phyloP scores from a whole-genome alignment of 179 eudicot species.

The Corrigiola litoralis region DNA sequence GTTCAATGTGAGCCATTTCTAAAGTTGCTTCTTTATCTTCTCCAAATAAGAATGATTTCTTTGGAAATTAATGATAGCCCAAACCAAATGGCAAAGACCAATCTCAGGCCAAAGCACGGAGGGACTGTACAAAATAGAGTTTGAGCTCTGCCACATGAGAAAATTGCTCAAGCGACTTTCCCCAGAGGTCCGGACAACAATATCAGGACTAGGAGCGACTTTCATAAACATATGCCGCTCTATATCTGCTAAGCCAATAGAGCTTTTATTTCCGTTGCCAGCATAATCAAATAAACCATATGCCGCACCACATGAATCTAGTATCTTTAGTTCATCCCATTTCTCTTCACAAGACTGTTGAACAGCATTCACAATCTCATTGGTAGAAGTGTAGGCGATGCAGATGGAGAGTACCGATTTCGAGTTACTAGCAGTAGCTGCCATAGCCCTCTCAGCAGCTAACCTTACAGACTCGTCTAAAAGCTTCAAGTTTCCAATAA shows the following conservation, averaged over 20 bases:
- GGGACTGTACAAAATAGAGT: conserved; percentile 50
- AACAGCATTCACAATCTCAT: conserved; percentile 67
- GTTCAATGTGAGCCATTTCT: too few species aligned
- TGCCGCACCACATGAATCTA: conserved; percentile 19
- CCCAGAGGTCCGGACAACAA: conserved; percentile 65
- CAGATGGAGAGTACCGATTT: conserved; percentile 55
- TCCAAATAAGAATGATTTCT: conserved; percentile 31
- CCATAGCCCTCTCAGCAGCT: conserved; percentile 67
- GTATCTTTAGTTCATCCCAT: conserved; percentile 27
- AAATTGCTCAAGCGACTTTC: conserved; percentile 79
- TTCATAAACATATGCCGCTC: conserved; percentile 56
- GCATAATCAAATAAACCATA: conserved; percentile 13
- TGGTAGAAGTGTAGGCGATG: conserved; percentile 62
- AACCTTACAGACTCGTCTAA: conserved; percentile 45
- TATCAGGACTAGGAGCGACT: conserved; percentile 57
- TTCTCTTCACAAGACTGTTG: conserved; percentile 50
- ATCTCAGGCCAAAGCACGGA: conserved; percentile 76
- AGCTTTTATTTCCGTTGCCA: conserved; percentile 5
- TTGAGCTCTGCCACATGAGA: conserved; percentile 64
- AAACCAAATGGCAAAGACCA: conserved; percentile 49
- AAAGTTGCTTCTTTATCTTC: conserved; percentile 30
- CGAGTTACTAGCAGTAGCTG: conserved; percentile 48
- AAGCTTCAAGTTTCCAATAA: conserved; percentile 54
- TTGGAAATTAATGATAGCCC: conserved; percentile 53
- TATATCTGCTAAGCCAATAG: conserved; percentile 32